These are phyloP conservation scores for Avena atlantica DNA, from an alignment of 176 grass and related monocot genomes.

Conservation along the genomic window DNA sequence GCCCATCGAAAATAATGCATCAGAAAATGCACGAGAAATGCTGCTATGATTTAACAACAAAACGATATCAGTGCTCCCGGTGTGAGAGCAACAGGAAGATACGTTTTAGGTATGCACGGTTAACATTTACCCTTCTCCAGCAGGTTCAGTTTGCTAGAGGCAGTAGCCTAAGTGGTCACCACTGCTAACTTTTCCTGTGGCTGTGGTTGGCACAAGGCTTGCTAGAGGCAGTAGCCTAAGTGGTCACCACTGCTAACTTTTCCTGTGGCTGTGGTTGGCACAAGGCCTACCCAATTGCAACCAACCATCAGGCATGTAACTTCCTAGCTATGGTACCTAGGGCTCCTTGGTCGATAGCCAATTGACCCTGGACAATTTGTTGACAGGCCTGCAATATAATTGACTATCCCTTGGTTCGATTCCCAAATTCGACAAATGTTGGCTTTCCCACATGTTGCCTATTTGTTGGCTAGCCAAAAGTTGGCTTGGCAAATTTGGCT, in stretches of 20 bases:
- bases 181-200: background rate
- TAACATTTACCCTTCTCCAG: background rate
- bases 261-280: background rate
- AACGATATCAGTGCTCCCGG: background rate
- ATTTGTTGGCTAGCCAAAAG: background rate
- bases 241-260: background rate
- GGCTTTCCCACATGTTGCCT: background rate
- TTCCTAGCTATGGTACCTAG: background rate
- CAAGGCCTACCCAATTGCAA: background rate
- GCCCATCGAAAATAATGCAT: conserved; percentile 40
- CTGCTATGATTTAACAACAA: conserved; percentile 3
- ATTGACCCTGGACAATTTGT: background rate
- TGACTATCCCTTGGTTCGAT: background rate
- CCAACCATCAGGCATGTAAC: background rate
- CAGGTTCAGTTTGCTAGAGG: background rate
- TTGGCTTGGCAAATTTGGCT: background rate
- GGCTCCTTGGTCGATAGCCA: background rate
- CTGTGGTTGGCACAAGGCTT: background rate
- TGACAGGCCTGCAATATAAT: background rate
- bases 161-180: background rate
- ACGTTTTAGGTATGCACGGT: background rate
- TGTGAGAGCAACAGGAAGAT: background rate
- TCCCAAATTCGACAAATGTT: background rate
- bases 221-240: background rate
- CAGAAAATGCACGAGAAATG: conserved; percentile 11